These are phyloP conservation scores for Aristolochia fimbriata DNA, from an alignment of 164 flowering plant genomes.

Conservation along the genomic window DNA sequence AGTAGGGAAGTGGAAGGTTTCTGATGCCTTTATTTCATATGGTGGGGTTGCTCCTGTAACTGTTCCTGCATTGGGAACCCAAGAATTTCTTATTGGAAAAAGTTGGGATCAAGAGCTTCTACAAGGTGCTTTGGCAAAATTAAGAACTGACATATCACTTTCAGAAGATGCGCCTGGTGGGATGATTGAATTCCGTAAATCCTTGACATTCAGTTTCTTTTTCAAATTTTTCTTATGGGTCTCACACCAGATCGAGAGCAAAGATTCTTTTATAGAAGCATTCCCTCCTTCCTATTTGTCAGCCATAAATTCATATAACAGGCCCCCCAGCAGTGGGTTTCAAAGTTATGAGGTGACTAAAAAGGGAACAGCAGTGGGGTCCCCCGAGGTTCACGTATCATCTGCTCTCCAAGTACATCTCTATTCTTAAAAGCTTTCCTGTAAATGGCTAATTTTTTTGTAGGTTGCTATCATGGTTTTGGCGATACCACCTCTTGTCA, in stretches of 20 bases:
- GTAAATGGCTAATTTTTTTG: background rate
- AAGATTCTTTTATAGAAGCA: slow-evolving; percentile 17
- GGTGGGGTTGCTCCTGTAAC: slow-evolving; percentile 95
- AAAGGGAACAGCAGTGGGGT: slow-evolving; percentile 80
- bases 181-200: slow-evolving; percentile 92
- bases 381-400: slow-evolving; percentile 88
- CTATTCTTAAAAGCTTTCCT: background rate
- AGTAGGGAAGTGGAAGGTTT: slow-evolving; percentile 41
- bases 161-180: slow-evolving; percentile 94
- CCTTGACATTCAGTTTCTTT: slow-evolving; percentile 81
- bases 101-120: slow-evolving; percentile 56
- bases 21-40: slow-evolving; percentile 80
- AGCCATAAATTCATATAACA: slow-evolving; percentile 43
- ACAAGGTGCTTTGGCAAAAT: slow-evolving; percentile 38
- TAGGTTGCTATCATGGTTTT: background rate
- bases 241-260: slow-evolving; percentile 50
- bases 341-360: slow-evolving; percentile 74
- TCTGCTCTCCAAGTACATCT: slow-evolving; percentile 68
- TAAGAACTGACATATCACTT: slow-evolving; percentile 53
- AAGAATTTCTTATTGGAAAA: slow-evolving; percentile 56
- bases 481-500: too few species aligned
- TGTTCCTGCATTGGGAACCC: slow-evolving; percentile 46
- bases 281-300: slow-evolving; percentile 55
- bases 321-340: slow-evolving; percentile 46
- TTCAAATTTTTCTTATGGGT: slow-evolving; percentile 90